These are phyloP conservation scores for Aureobasidium sp. DNA, from an alignment of 2,329 filamentous ascomycete species.

Conservation along the genomic window DNA sequence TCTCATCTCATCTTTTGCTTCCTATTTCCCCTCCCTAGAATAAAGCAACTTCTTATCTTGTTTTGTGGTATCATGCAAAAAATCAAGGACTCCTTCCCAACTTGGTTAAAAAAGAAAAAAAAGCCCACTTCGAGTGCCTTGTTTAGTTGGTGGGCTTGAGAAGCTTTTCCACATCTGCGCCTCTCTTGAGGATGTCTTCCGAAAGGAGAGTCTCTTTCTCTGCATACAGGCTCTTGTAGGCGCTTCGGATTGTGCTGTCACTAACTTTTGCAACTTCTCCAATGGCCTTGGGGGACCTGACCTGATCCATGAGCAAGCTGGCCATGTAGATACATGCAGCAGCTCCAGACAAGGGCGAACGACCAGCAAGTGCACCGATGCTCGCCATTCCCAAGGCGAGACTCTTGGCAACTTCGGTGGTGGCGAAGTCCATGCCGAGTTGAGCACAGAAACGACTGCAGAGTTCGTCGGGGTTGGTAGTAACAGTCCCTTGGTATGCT, in stretches of 20 bases:
- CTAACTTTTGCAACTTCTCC: slow-evolving; percentile 78
- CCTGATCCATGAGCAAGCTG: slow-evolving; percentile 72
- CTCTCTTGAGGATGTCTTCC: slow-evolving; percentile 63
- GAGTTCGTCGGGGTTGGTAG: slow-evolving; percentile 40
- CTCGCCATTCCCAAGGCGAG: slow-evolving; percentile 70
- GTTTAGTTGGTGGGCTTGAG: slow-evolving; percentile 36
- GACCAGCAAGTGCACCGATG: slow-evolving; percentile 75
- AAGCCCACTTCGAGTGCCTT: too few relatives aligned
- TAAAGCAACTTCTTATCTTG: not conserved
- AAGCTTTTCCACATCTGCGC: slow-evolving; percentile 62
- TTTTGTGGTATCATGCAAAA: not conserved
- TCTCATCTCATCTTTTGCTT: too few relatives aligned
- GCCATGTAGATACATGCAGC: slow-evolving; percentile 97
- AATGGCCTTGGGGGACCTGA: slow-evolving; percentile 77
- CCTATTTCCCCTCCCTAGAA: too few relatives aligned
- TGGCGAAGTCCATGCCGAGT: slow-evolving; percentile 64
- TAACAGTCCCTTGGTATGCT: slow-evolving; percentile 17
- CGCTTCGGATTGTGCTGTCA: slow-evolving; percentile 92
- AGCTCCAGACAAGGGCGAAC: slow-evolving; percentile 87
- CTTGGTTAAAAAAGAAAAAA: not conserved
- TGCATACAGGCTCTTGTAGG: slow-evolving; percentile 79
- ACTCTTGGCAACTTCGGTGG: slow-evolving; percentile 70
- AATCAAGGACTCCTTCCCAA: not conserved
- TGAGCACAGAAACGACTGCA: slow-evolving; percentile 84
- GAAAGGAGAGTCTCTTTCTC: slow-evolving; percentile 67